Evolutionary conservation across 148 eudicot genomes (phyloP).

Genomic region (Vaccinium macrocarpon): DNA sequence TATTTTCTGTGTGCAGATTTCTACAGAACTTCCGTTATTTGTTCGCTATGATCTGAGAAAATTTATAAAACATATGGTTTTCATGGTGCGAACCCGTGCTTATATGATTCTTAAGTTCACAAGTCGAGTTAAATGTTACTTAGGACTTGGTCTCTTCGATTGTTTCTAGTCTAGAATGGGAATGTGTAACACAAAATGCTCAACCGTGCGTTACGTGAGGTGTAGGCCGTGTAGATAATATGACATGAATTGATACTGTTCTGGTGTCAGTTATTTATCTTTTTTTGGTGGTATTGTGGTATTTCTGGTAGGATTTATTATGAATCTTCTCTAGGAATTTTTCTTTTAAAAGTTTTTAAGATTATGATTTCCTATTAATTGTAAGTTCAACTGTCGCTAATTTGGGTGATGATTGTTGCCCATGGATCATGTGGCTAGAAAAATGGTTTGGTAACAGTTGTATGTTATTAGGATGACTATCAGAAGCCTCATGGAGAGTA

Average conservation of each 20-base stretch:
- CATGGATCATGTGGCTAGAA: not conserved
- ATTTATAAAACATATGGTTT: not conserved
- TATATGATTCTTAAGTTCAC: not conserved
- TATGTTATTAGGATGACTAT: slow-evolving; percentile 7
- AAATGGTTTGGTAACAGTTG: not conserved
- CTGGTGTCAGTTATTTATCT: not conserved
- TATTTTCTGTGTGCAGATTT: not conserved
- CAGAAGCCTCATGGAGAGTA: not conserved
- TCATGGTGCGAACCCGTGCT: not conserved
- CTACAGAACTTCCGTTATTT: not conserved
- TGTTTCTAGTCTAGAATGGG: not conserved
- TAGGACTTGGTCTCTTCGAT: not conserved
- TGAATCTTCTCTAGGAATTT: not conserved
- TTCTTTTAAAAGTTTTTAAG: not conserved
- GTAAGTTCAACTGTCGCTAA: not conserved
- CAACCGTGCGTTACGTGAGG: not conserved
- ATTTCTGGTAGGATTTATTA: not conserved
- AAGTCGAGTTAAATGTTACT: not conserved
- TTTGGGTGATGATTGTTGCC: not conserved
- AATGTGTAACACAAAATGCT: not conserved
- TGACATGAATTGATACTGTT: not conserved
- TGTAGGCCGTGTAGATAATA: not conserved
- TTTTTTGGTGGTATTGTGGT: not conserved
- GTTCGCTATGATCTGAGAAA: not conserved
- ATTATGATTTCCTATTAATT: not conserved